phyloP scores from a whole-genome alignment of 2,329 filamentous ascomycete genomes.

The Neurospora crassa region DNA sequence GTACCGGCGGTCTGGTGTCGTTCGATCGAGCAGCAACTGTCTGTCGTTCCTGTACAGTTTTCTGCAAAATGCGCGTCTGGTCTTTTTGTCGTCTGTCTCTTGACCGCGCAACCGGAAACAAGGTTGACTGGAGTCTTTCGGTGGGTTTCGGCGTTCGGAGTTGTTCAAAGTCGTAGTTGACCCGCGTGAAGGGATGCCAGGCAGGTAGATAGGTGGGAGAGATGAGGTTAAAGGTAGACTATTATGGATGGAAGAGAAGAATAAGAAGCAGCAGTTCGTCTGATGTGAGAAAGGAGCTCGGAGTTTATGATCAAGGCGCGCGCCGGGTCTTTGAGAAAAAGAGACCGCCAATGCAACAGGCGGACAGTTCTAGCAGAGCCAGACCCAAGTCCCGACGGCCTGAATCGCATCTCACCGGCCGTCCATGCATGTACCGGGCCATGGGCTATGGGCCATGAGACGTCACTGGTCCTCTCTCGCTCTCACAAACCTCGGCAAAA shows the following conservation, averaged over 20 bases:
- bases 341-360: neutral
- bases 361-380: neutral
- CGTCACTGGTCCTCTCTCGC: conserved; percentile 3
- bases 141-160: neutral
- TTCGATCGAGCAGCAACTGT: neutral
- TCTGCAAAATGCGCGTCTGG: neutral
- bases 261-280: neutral
- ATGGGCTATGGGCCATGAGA: neutral
- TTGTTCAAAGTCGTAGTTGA: neutral
- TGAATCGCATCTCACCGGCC: neutral
- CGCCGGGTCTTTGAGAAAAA: neutral
- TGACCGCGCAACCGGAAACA: neutral
- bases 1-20: neutral
- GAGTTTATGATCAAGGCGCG: neutral
- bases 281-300: neutral
- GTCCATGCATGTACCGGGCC: neutral
- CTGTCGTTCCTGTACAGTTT: neutral
- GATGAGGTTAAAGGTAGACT: neutral
- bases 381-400: neutral
- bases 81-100: neutral
- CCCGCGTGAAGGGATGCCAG: neutral
- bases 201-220: neutral
- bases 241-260: neutral
- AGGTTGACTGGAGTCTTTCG: neutral
- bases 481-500: conserved; percentile 20